Base-by-base conservation (phyloP, 139 green algal species). In the Eudorina sp. region DNA sequence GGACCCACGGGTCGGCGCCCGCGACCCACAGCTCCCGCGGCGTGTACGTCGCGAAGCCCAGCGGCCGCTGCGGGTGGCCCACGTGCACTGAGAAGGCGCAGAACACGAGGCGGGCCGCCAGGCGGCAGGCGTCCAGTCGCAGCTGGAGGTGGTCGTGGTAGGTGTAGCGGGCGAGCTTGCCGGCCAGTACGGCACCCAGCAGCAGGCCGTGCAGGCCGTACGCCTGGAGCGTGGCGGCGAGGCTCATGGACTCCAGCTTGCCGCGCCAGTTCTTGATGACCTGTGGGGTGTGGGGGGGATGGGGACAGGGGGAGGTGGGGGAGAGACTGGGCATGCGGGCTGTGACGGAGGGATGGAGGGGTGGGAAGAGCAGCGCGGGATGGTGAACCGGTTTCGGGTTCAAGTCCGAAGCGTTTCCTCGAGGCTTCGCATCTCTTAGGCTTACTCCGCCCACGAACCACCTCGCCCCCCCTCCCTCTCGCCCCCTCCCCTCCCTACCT, bases 161-260 rank as follows among this genome's bases (percentile, higher is more conserved):
- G 0, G 38, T 68, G 91, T 92, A 94, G 75, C 94, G 90, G 13
- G 89, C 85, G 21, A 96, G 91, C 89, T 96, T 96, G 53, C 94
- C 94, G 16, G 92, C 68, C 79, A 96, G 81, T 3, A 91, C 76
- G 48, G 75, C 86, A 6, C 91, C 91, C 80, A 96, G 66, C 83
- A 96, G 89, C 58, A 95, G 79, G 31, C 92, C 91, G 70, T 94
- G 92, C 78, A 93, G 68, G 5, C 93, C 92, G 46, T 94, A 95
- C 7, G 21, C 31, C 74, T 88, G 64, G 19, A 95, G 74, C 43
- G 93, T 75, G 66, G 91, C 48, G 27, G 75, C 68, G 55, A 78
- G 69, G 43, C 14, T 69, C 48, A 85, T 48, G 25, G 41, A 11
- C 14, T 88, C 81, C 38, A 95, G 80, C 45, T 88, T 75, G 77